Evolutionary conservation across 495 filamentous ascomycete genomes (phyloP), one percentile per base, ranked within the genome.

Genomic region (Cladorrhinum samala): DNA sequence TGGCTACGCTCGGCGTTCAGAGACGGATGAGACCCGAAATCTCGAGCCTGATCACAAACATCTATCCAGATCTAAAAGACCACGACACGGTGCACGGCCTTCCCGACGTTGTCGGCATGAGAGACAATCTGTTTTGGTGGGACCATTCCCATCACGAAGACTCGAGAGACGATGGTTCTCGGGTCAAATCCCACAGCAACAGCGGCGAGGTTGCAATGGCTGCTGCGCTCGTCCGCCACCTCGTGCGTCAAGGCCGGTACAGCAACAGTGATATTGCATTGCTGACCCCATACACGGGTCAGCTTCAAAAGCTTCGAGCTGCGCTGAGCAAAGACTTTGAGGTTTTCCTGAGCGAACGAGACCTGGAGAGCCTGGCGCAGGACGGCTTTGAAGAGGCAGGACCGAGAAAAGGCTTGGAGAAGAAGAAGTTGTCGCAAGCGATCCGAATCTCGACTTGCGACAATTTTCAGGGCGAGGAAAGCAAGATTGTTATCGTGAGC

Each of bases 401-500:
- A 11, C 21, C 8, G 19, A 30, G 37, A 5, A 55, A 54, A 16
- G 9, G 21, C 23, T 19, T 52, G 23, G 52, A 68, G 43, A 82
- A 81, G 57, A 76, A 70, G 18, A 79, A 70, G 0, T 69, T 91
- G 1, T 56, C 83, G 0, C 72, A 85, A n/a, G 71, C 73, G 11
- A 67, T 94, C 2, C 73, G 84, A 21, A 63, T 89, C 5, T 86
- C 89, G n/a, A 93, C 85, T 0, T 82, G 94, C n/a, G 89, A 93
- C 63, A 91, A 89, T 60, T 91, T 91, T 52, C 87, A 91, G 59
- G 86, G 86, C 6, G 88, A 93, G 62, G 87, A 93, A 59, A 87
- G 87, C 13, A 87, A 88, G 48, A 75, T 92, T 2, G 76, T 93
- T 9, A 72, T 93, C n/a, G 75, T 94, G n/a, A 91, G 88, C 0